Evolutionary conservation across 148 eudicot genomes (phyloP).

Genomic region (Beta vulgaris): DNA sequence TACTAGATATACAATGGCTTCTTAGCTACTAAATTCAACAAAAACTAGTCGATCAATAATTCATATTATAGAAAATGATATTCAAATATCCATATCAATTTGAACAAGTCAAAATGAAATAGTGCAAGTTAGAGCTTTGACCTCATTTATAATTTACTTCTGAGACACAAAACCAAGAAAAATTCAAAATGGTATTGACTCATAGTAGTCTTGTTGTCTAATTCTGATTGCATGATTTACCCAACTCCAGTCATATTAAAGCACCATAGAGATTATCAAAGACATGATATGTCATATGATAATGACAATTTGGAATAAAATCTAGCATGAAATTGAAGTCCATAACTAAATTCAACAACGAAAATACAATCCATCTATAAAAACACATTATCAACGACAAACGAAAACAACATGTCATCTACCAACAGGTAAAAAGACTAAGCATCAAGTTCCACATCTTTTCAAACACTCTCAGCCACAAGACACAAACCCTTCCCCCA

Average conservation of each 20-base stretch:
- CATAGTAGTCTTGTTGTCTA: background rate
- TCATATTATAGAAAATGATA: background rate
- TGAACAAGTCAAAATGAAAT: background rate
- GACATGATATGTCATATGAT: conserved; percentile 4
- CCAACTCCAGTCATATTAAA: background rate
- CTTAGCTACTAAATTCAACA: background rate
- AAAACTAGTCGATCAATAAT: background rate
- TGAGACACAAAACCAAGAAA: background rate
- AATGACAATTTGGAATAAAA: conserved; percentile 1
- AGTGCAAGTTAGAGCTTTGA: background rate
- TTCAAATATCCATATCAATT: background rate
- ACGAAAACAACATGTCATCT: background rate
- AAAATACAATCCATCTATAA: background rate
- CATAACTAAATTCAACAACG: background rate
- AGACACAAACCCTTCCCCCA: no score
- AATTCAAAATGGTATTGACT: background rate
- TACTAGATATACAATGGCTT: background rate
- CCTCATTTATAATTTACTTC: background rate
- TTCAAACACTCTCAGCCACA: background rate
- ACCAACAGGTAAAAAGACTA: background rate
- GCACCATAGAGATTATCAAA: conserved; percentile 5
- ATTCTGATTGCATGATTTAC: background rate
- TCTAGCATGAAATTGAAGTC: background rate
- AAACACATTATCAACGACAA: background rate
- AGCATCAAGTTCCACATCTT: conserved; percentile 2